Evolutionary conservation across 225 moss, liverwort and hornwort genomes (phyloP).

Genomic region (Physcomitrellopsis africana): DNA sequence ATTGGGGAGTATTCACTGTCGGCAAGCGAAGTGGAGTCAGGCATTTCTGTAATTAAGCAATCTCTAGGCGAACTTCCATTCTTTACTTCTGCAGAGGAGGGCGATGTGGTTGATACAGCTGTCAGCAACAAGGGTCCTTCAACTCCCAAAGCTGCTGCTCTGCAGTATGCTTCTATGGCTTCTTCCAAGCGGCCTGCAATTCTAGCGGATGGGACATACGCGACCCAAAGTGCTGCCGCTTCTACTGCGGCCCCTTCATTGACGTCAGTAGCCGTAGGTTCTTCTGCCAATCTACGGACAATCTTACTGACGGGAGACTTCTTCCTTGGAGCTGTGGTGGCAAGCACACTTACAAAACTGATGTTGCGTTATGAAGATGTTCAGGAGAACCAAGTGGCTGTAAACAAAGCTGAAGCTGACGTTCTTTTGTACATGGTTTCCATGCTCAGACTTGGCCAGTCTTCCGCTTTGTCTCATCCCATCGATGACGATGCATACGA

Average conservation of each 20-base stretch:
- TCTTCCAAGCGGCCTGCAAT: constrained; percentile 94
- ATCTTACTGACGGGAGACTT: constrained; percentile 93
- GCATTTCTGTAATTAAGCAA: constrained; percentile 79
- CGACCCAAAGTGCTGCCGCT: constrained; percentile 88
- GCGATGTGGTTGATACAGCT: constrained; percentile 63
- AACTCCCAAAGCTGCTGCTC: constrained; percentile 40
- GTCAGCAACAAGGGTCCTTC: constrained; percentile 33
- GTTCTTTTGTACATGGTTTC: constrained; percentile 87
- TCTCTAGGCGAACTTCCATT: constrained; percentile 94
- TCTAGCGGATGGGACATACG: constrained; percentile 94
- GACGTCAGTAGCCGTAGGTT: constrained; percentile 51
- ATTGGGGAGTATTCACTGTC: constrained; percentile 93
- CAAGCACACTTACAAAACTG: constrained; percentile 85
- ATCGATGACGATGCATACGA: constrained; percentile 94
- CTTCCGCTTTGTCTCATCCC: constrained; percentile 78
- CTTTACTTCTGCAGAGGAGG: constrained; percentile 76
- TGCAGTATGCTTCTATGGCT: constrained; percentile 59
- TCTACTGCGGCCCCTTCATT: constrained; percentile 51
- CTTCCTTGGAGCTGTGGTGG: constrained; percentile 89
- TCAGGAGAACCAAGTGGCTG: constrained; percentile 42
- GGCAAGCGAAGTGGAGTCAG: constrained; percentile 75
- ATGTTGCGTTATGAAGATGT: constrained; percentile 80
- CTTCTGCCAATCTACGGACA: constrained; percentile 71
- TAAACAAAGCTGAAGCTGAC: constrained; percentile 81
- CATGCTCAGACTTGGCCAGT: constrained; percentile 86